These are phyloP conservation scores for Podila clonocystis DNA, from an alignment of 192 early-diverging fungal species.

Conservation along the genomic window DNA sequence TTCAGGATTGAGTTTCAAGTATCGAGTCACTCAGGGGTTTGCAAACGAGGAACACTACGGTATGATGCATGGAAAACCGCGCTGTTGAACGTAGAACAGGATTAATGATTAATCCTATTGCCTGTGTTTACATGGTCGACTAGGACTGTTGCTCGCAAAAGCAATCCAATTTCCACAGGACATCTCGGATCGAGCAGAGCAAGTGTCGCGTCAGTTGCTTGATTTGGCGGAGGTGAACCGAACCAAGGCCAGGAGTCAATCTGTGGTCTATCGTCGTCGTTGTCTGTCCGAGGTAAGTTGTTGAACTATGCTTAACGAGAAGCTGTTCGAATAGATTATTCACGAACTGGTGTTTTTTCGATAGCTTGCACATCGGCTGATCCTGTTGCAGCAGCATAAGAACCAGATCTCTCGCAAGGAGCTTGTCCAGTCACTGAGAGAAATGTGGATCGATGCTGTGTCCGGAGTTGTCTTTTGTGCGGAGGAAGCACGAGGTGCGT, in stretches of 20 bases:
- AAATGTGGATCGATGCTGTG: conserved; percentile 14
- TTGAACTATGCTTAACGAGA: neutral
- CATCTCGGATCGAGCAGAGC: conserved; percentile 38
- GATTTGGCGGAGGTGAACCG: conserved; percentile 41
- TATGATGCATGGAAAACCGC: neutral
- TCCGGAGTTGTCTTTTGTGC: neutral
- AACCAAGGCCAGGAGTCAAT: conserved; percentile 18
- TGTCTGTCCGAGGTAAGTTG: neutral
- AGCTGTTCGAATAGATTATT: neutral
- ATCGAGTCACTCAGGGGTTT: conserved; percentile 57
- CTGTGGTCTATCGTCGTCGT: conserved; percentile 24
- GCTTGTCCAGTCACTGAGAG: neutral
- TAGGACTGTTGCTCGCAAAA: conserved; percentile 59
- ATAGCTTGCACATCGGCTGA: conserved; percentile 23
- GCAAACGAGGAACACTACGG: conserved; percentile 59
- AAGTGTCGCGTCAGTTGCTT: conserved; percentile 37
- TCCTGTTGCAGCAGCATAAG: conserved; percentile 7
- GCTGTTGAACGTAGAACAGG: neutral
- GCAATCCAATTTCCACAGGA: conserved; percentile 38
- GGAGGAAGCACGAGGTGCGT: neutral
- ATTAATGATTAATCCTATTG: neutral
- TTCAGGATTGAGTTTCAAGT: conserved; percentile 53
- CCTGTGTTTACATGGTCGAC: neutral
- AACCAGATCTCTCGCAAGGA: conserved; percentile 5
- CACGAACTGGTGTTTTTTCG: neutral